Evolutionary conservation across 306 rosid genomes (phyloP).

Genomic region (Psophocarpus tetragonolobus): DNA sequence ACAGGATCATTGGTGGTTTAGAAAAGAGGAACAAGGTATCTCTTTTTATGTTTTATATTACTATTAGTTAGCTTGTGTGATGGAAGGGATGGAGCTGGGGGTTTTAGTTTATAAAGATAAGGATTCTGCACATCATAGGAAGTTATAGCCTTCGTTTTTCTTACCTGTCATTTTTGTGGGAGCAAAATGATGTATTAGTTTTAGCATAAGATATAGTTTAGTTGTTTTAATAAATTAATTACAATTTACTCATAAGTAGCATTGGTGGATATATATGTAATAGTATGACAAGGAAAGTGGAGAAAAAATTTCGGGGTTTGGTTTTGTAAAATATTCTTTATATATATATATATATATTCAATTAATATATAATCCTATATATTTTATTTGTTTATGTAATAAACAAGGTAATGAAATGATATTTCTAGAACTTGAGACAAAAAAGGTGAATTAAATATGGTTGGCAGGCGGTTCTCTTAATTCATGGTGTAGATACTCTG

Average conservation of each 20-base stretch:
- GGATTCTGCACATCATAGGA: not conserved
- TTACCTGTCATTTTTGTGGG: not conserved
- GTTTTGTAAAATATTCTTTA: not conserved
- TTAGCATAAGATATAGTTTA: not conserved
- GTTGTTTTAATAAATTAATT: not conserved
- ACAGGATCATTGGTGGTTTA: conserved; percentile 93
- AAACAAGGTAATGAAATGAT: not conserved
- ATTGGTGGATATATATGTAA: not conserved
- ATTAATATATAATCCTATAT: not conserved
- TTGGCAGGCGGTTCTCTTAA: not conserved
- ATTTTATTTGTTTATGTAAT: not conserved
- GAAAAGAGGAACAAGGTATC: conserved; percentile 96
- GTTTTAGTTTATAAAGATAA: not conserved
- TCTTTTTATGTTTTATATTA: not conserved
- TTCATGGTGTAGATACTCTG: not conserved
- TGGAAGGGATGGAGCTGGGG: not conserved
- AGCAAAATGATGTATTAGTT: not conserved
- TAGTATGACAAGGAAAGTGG: not conserved
- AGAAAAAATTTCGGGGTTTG: not conserved
- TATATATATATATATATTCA: not conserved
- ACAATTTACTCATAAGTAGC: not conserved
- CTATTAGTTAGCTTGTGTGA: not conserved
- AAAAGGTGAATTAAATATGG: not conserved
- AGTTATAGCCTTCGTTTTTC: not conserved
- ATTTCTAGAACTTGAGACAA: not conserved